phyloP scores from a whole-genome alignment of 176 grass and related monocot species.

The Chloris gayana region DNA sequence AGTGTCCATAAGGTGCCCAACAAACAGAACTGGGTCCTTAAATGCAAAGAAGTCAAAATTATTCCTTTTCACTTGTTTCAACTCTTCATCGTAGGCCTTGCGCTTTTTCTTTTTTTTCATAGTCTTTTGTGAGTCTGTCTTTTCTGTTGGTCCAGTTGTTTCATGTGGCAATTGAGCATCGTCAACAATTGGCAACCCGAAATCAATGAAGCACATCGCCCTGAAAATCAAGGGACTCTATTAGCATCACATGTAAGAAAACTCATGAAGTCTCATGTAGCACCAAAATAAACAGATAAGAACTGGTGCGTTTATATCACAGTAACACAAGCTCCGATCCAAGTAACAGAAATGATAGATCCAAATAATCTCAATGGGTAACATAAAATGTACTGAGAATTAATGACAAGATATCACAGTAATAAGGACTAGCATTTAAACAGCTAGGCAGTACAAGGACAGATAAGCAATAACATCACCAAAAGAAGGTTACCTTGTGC shows the following conservation, averaged over 20 bases:
- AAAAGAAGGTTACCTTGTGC: constrained; percentile 65
- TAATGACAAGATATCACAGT: neutral
- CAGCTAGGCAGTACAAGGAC: neutral
- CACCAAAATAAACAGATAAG: constrained; percentile 5
- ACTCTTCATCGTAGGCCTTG: constrained; percentile 56
- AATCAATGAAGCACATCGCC: constrained; percentile 97
- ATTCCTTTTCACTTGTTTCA: constrained; percentile 45
- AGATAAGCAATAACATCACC: constrained; percentile 3
- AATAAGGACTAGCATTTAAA: neutral
- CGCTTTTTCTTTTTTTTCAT: constrained; percentile 52
- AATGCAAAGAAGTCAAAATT: constrained; percentile 79
- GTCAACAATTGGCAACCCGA: constrained; percentile 66
- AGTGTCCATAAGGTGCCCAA: constrained; percentile 69
- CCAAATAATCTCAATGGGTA: neutral
- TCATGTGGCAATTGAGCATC: constrained; percentile 45
- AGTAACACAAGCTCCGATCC: too few relatives aligned
- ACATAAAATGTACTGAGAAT: neutral
- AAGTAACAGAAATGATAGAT: neutral
- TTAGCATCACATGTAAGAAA: neutral
- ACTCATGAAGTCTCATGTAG: neutral
- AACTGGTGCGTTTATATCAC: neutral
- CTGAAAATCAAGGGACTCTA: constrained; percentile 35
- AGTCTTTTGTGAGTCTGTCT: constrained; percentile 34
- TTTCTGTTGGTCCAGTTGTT: constrained; percentile 37
- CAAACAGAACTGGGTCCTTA: constrained; percentile 75